These are phyloP conservation scores for Candida pseudoglaebosa DNA, from an alignment of 805 yeast genomes.

Conservation along the genomic window DNA sequence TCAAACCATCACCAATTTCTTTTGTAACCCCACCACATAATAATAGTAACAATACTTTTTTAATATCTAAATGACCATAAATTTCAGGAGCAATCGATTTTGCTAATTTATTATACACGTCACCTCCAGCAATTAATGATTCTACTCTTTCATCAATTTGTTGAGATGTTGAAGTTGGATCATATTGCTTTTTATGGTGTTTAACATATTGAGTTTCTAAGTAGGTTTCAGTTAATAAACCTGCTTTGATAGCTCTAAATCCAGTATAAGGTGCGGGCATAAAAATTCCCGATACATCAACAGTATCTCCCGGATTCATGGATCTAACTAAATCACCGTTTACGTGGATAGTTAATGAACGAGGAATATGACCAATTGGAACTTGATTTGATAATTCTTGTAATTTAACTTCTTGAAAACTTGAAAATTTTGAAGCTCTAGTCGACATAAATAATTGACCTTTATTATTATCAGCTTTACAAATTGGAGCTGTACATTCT, in stretches of 20 bases:
- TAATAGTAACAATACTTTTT: constrained; percentile 79
- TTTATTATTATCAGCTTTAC: constrained; percentile 71
- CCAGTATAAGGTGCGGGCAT: constrained; percentile 97
- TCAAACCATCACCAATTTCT: constrained; percentile 93
- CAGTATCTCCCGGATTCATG: constrained; percentile 90
- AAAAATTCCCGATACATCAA: constrained; percentile 88
- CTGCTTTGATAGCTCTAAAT: constrained; percentile 87
- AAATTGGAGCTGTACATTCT: constrained; percentile 81
- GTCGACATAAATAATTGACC: constrained; percentile 92
- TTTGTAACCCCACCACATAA: constrained; percentile 95
- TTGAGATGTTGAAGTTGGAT: constrained; percentile 52
- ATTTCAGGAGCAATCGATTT: constrained; percentile 96
- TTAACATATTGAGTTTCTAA: constrained; percentile 80
- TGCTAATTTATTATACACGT: constrained; percentile 76
- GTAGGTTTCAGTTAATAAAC: constrained; percentile 89
- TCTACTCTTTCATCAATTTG: constrained; percentile 55
- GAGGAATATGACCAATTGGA: constrained; percentile 96
- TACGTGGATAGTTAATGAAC: constrained; percentile 80
- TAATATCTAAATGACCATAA: constrained; percentile 89
- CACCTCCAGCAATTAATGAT: constrained; percentile 55
- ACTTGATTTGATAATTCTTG: constrained; percentile 96
- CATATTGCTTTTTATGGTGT: constrained; percentile 89
- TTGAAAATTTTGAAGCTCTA: constrained; percentile 90
- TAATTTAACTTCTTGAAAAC: constrained; percentile 92
- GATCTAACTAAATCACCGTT: constrained; percentile 87